These are phyloP conservation scores for Leccinum insigne DNA, from an alignment of 1,284 basidiomycete genomes.

Conservation along the genomic window DNA sequence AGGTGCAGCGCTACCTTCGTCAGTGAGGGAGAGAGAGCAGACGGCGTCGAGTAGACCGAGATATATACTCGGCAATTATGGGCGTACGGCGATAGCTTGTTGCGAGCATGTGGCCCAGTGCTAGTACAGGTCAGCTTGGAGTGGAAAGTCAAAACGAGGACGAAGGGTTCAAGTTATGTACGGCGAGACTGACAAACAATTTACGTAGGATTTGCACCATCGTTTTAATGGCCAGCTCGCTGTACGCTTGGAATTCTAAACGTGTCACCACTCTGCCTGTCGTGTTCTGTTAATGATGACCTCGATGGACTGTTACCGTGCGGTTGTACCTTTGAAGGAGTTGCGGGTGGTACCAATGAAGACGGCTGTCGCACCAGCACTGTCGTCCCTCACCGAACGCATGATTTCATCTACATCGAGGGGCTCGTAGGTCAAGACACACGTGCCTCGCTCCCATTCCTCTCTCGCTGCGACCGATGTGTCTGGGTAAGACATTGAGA, in stretches of 20 bases:
- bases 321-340: constrained; percentile 49
- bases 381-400: constrained; percentile 57
- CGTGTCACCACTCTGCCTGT: constrained; percentile 71
- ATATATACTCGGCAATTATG: constrained; percentile 4
- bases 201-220: constrained; percentile 56
- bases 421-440: constrained; percentile 56
- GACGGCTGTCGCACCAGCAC: constrained; percentile 69
- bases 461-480: constrained; percentile 50
- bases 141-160: background rate
- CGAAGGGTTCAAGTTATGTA: background rate
- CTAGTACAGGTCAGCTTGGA: background rate
- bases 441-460: constrained; percentile 50
- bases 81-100: constrained; percentile 9
- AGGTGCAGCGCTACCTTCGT: too few relatives aligned
- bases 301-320: background rate
- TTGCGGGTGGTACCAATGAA: constrained; percentile 77
- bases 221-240: constrained; percentile 80
- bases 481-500: constrained; percentile 24
- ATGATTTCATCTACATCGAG: constrained; percentile 62
- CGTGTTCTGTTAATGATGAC: constrained; percentile 6
- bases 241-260: constrained; percentile 85
- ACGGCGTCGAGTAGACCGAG: constrained; percentile 9
- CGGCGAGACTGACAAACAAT: background rate
- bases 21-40: constrained; percentile 4
- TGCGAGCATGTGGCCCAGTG: constrained; percentile 20